Conservation (phyloP, 2,329 filamentous ascomycete genomes). For the Talaromyces rugulosus region DNA sequence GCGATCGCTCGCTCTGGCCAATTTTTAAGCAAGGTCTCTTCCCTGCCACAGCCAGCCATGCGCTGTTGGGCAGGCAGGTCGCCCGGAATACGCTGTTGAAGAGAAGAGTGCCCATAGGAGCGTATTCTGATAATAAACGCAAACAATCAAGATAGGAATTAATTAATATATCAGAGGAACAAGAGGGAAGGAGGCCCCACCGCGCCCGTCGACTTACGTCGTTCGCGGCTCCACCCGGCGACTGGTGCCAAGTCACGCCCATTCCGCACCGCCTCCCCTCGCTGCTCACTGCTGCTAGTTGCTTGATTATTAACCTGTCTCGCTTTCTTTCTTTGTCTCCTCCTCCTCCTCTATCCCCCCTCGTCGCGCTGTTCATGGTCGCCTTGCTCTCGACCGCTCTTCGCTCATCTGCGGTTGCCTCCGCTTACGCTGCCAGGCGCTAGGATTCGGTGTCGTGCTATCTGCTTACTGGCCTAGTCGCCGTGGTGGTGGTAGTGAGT, state of each 20-base stretch:
- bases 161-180: not conserved
- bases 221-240: not conserved
- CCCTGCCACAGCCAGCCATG: not conserved
- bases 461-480: not conserved
- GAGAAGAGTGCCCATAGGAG: not conserved
- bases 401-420: not conserved
- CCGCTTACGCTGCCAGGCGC: not conserved
- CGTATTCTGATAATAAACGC: not conserved
- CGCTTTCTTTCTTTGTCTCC: not conserved
- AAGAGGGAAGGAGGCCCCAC: not conserved
- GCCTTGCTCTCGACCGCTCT: not conserved
- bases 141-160: not conserved
- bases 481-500: not conserved
- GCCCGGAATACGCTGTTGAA: not conserved
- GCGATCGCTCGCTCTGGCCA: not conserved
- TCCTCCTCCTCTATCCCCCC: not conserved
- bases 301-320: not conserved
- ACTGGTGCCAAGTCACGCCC: not conserved
- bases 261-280: not conserved
- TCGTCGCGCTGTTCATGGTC: not conserved
- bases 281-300: not conserved
- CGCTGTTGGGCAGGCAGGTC: not conserved
- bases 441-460: not conserved
- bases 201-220: not conserved
- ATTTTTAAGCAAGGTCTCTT: not conserved